A percentile compares a stretch with the other conserved stretches of the same genome.
These are phyloP conservation scores for Cercospora citrullina DNA, from an alignment of 2,329 filamentous ascomycete genomes.

Conservation along the genomic window DNA sequence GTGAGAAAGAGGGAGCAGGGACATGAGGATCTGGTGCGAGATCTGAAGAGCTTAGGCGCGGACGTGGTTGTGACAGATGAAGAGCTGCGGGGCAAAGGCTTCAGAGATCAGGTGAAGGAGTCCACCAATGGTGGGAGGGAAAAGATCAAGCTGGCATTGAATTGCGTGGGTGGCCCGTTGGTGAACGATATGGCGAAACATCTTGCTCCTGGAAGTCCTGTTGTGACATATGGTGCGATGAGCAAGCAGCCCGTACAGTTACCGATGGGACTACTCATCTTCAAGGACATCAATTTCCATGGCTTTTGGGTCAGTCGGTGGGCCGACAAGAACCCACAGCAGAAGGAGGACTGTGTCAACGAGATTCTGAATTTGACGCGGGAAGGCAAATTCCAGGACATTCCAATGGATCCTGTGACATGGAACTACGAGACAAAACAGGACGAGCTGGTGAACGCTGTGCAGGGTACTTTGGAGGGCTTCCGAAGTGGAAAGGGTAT, in stretches of 20 bases:
- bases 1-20: conserved; percentile 71
- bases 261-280: conserved; percentile 84
- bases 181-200: conserved; percentile 76
- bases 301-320: conserved; percentile 96
- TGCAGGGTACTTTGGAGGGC: conserved; percentile 79
- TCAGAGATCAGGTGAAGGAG: conserved; percentile 61
- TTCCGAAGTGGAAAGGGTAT: conserved; percentile 87
- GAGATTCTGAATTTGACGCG: conserved; percentile 78
- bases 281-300: conserved; percentile 83
- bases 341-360: conserved; percentile 77
- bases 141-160: conserved; percentile 74
- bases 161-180: conserved; percentile 89
- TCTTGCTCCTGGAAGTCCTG: conserved; percentile 64
- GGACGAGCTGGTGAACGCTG: conserved; percentile 66
- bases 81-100: conserved; percentile 62
- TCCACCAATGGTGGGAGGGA: conserved; percentile 72
- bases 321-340: conserved; percentile 71
- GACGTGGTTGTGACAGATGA: conserved; percentile 63
- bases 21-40: conserved; percentile 63
- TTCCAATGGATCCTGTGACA: conserved; percentile 74
- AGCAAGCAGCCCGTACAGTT: conserved; percentile 78
- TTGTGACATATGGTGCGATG: conserved; percentile 98
- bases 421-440: conserved; percentile 83
- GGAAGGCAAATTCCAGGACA: conserved; percentile 75
- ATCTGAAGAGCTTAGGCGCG: conserved; percentile 62